phyloP scores from a whole-genome alignment of 345 rosid species.

The Ceriops zippeliana region DNA sequence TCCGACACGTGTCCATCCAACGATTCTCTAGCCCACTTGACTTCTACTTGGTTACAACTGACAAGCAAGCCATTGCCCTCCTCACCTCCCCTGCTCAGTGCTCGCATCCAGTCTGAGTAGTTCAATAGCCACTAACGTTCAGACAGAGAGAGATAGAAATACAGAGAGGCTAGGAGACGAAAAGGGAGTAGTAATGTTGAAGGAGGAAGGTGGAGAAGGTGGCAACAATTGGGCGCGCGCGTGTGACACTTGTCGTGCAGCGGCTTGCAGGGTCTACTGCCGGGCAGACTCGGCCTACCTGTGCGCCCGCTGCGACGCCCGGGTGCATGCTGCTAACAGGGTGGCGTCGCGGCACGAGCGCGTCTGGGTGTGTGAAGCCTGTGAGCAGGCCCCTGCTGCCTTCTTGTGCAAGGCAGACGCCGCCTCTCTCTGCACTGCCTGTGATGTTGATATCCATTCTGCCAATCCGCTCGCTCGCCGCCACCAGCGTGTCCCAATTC shows the following conservation, averaged over 20 bases:
- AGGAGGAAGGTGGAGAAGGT: slow-evolving; percentile 40
- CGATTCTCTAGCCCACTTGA: slow-evolving; percentile 37
- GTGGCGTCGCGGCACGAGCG: slow-evolving; percentile 90
- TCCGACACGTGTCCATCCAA: slow-evolving; percentile 34
- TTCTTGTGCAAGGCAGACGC: slow-evolving; percentile 85
- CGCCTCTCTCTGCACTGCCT: slow-evolving; percentile 70
- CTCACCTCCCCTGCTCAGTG: background rate
- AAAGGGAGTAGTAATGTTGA: slow-evolving; percentile 42
- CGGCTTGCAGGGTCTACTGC: slow-evolving; percentile 76
- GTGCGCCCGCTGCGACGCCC: slow-evolving; percentile 60
- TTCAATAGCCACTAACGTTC: background rate
- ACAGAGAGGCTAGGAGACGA: background rate
- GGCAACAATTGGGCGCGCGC: slow-evolving; percentile 52
- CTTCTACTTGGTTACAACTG: background rate
- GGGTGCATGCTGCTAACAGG: slow-evolving; percentile 65
- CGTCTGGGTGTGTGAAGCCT: slow-evolving; percentile 68
- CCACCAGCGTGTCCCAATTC: slow-evolving; percentile 75
- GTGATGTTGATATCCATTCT: slow-evolving; percentile 82
- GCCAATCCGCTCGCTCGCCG: slow-evolving; percentile 87
- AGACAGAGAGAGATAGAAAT: background rate
- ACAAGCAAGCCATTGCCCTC: too few relatives aligned
- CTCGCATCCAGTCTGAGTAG: slow-evolving; percentile 1
- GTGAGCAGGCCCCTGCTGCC: slow-evolving; percentile 81
- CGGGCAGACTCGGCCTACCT: slow-evolving; percentile 73
- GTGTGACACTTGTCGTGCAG: slow-evolving; percentile 72